Evolutionary conservation across 2,329 filamentous ascomycete species (phyloP).

Genomic region (Botrytis squamosa): DNA sequence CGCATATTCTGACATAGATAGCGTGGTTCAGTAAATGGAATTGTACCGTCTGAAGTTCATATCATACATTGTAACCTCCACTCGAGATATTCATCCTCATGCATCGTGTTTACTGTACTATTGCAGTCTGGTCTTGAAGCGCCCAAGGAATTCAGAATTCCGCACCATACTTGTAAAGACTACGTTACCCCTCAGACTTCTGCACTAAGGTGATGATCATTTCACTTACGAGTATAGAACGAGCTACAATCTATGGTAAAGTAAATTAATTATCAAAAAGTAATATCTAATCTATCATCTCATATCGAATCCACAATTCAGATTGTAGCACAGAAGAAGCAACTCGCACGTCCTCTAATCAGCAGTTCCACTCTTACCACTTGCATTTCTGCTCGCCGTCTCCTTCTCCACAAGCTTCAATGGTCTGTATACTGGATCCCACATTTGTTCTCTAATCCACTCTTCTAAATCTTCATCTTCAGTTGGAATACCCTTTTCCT

Average conservation of each 20-base stretch:
- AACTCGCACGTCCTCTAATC: neutral
- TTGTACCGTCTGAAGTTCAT: neutral
- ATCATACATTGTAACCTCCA: neutral
- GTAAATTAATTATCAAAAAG: neutral
- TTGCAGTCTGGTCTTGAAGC: neutral
- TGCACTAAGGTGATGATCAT: neutral
- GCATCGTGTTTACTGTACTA: neutral
- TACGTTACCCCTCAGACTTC: neutral
- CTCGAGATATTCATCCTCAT: accelerated
- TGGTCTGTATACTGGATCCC: constrained; percentile 67
- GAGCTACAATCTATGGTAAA: neutral
- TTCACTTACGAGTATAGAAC: neutral
- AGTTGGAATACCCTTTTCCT: constrained; percentile 62
- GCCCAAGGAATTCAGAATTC: neutral
- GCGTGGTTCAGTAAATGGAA: too few relatives aligned
- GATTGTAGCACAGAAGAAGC: neutral
- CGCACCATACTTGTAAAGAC: neutral
- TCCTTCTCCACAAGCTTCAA: constrained; percentile 55
- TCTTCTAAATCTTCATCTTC: constrained; percentile 40
- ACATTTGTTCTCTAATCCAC: constrained; percentile 80
- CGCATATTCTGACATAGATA: neutral
- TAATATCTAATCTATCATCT: neutral
- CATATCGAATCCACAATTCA: neutral
- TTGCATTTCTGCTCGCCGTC: constrained; percentile 56
- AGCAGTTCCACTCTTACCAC: constrained; percentile 54